Evolutionary conservation across 1,139 yeast genomes (phyloP), one percentile per base, ranked within the genome.

Genomic region (Suhomyces choctaworum): DNA sequence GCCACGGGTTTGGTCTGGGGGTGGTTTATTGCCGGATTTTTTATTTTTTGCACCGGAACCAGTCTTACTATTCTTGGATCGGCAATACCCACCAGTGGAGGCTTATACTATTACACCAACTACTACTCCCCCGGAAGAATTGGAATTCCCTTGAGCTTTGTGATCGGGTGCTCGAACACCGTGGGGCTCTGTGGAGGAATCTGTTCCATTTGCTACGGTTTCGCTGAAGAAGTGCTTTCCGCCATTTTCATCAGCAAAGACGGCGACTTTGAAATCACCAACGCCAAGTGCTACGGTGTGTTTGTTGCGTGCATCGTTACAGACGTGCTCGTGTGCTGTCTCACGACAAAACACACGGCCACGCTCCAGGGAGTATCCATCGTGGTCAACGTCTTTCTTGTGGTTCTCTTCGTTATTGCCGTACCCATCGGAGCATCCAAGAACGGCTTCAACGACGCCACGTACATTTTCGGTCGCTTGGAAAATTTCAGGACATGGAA

Each of bases 1-100:
- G 73, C 79, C 4, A 77, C 71, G 12, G 73, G 82, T 4, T 67
- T 78, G 16, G 73, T 80, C 10, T 82, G 88, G 86, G 86, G 88
- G 36, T 82, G 88, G 87, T 68, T 81, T 39, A 64, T 72, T 34
- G 74, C 80, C 29, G 75, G 77, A 10, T 44, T 69, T 32, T 80
- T 81, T 42, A 75, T 82, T 41, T 56, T 80, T 32, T 60, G 71
- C 41, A 73, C 79, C 38, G 88, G 87, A 8, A 48, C 72, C 37
- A 70, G 82, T 9, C 79, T 82, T 67, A 74, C 85, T n/a, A 81
- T 80, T 46, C 61, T 80, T 37, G 82, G 83, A 1, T 75, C 82
- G 22, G 74, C 85, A 9, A 76, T 78, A 54, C 89, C 89, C 32
- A 80, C 89, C 2, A 71, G 82, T 15, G 88, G 89, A 13, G 46